A percentile compares a stretch with the other conserved stretches of the same genome.
phyloP scores from a whole-genome alignment of 768 basidiomycete species.

The Suillus clintonianus region DNA sequence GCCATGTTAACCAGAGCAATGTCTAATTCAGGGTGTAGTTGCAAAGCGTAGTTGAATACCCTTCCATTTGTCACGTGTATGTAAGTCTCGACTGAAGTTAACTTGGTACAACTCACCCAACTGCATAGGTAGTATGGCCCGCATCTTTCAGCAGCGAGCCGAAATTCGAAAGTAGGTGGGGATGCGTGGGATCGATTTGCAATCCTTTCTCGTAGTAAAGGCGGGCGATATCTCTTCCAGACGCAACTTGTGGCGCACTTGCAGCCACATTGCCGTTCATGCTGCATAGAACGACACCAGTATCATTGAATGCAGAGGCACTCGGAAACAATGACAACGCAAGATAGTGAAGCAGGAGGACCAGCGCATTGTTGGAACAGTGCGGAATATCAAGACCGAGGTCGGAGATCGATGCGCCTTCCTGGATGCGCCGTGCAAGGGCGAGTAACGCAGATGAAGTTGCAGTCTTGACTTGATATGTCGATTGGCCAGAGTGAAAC shows the following conservation, averaged over 20 bases:
- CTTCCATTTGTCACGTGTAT: constrained; percentile 21
- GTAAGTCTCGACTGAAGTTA: background rate
- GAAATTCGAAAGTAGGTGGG: constrained; percentile 51
- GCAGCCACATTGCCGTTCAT: constrained; percentile 26
- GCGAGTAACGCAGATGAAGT: constrained; percentile 44
- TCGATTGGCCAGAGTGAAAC: constrained; percentile 27
- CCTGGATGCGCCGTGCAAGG: constrained; percentile 47
- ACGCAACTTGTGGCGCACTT: constrained; percentile 19
- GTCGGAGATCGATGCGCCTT: constrained; percentile 22
- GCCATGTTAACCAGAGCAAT: constrained; percentile 54
- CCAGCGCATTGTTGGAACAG: constrained; percentile 37
- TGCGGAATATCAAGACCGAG: constrained; percentile 29
- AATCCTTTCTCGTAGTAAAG: constrained; percentile 48
- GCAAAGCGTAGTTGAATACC: constrained; percentile 42
- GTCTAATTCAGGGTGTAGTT: constrained; percentile 47
- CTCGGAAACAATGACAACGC: constrained; percentile 46
- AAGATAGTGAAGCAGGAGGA: constrained; percentile 49
- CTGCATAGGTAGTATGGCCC: constrained; percentile 42
- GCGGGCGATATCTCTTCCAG: constrained; percentile 39
- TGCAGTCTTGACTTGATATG: constrained; percentile 29
- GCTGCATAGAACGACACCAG: constrained; percentile 48
- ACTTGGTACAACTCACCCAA: constrained; percentile 33
- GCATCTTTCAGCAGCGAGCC: constrained; percentile 53
- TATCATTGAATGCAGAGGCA: constrained; percentile 50
- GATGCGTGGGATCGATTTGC: constrained; percentile 45